Evolutionary conservation across 495 filamentous ascomycete genomes (phyloP).

Genomic region (Hypoxylon fuscum): DNA sequence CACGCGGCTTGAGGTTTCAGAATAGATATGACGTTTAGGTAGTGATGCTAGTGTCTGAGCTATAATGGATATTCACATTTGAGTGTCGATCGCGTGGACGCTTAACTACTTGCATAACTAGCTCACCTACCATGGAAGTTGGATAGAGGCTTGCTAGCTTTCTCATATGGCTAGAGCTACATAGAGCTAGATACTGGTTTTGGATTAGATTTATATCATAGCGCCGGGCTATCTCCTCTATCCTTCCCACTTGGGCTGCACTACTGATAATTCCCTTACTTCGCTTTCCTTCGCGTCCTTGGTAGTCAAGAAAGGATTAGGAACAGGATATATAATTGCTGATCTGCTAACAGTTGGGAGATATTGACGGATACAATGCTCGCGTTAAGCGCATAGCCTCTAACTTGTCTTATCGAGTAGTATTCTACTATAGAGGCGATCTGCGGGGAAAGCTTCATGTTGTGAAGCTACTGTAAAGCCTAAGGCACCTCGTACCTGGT

Average conservation of each 20-base stretch:
- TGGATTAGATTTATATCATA: constrained; percentile 15
- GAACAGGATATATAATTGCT: too few species aligned
- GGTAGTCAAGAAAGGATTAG: too few species aligned
- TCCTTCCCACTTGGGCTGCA: too few species aligned
- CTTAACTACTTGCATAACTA: constrained; percentile 10
- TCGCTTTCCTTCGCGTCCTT: too few species aligned
- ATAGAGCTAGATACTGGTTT: constrained; percentile 19
- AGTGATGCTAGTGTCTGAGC: constrained; percentile 16
- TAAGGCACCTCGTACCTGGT: constrained; percentile 19
- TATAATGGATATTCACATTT: neutral
- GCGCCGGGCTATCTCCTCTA: too few species aligned
- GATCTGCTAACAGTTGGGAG: too few species aligned
- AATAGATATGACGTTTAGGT: neutral
- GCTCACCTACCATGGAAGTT: constrained; percentile 1
- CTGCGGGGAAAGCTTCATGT: constrained; percentile 28
- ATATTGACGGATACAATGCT: too few species aligned
- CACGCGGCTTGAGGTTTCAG: too few species aligned
- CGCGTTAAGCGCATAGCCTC: too few species aligned
- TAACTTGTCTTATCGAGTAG: neutral
- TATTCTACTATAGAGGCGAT: constrained; percentile 29
- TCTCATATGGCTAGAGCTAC: neutral
- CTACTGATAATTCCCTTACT: too few species aligned
- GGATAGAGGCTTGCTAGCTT: constrained; percentile 10
- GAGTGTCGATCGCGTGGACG: constrained; percentile 13
- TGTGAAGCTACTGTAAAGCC: constrained; percentile 7